Percentiles rank a stretch among this genome's conserved stretches.
Conservation (phyloP, 805 yeast genomes). For the Candida incommunis region DNA sequence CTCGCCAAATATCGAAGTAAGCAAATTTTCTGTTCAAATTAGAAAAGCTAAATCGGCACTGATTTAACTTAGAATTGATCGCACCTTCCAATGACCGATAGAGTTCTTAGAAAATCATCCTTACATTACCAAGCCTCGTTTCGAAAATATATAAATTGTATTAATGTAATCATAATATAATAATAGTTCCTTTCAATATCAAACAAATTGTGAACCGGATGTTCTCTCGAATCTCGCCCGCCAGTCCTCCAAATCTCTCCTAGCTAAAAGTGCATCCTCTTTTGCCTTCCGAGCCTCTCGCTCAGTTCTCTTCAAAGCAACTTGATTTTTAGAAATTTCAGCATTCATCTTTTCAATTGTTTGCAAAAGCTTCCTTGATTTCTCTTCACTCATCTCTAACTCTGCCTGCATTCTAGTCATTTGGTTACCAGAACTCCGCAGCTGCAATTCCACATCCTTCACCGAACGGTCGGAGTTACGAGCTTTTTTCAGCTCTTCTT, state of each 20-base stretch:
- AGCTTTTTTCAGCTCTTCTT: background rate
- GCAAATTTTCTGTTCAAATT: too few relatives aligned
- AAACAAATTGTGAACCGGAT: background rate
- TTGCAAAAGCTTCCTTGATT: background rate
- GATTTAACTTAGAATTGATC: background rate
- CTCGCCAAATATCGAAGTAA: too few relatives aligned
- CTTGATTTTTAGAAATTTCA: background rate
- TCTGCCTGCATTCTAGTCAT: background rate
- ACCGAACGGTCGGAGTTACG: background rate
- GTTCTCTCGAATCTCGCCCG: constrained; percentile 1
- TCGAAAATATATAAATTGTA: too few relatives aligned
- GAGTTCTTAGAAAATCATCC: too few relatives aligned
- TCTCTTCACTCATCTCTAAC: background rate
- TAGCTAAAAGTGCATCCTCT: background rate
- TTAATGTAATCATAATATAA: background rate
- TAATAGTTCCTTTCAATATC: background rate
- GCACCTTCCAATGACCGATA: too few relatives aligned
- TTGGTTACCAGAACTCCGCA: constrained; percentile 1
- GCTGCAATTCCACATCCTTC: background rate
- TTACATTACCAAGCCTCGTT: too few relatives aligned
- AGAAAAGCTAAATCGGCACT: too few relatives aligned
- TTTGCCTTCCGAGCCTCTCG: background rate
- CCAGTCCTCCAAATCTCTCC: constrained; percentile 1
- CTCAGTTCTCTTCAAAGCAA: constrained; percentile 1
- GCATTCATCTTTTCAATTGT: background rate